phyloP scores from a whole-genome alignment of 2,329 filamentous ascomycete species.

The Colletotrichum sojae region DNA sequence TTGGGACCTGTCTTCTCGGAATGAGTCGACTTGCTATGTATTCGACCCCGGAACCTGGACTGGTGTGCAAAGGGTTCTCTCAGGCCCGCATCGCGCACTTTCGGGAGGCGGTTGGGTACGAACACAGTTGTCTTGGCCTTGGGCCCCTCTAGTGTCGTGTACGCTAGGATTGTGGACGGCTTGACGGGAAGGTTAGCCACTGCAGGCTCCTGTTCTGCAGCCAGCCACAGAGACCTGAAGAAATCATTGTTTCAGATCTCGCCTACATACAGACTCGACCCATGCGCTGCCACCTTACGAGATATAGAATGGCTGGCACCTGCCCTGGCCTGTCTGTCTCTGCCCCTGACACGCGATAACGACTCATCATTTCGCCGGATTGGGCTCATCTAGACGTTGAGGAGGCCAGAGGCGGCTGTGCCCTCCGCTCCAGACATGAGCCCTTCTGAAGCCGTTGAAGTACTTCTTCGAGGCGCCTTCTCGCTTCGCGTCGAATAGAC shows the following conservation, averaged over 20 bases:
- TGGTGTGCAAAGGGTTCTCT: conserved; percentile 10
- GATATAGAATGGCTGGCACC: conserved; percentile 14
- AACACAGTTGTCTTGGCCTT: conserved; percentile 16
- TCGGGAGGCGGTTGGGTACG: conserved; percentile 25
- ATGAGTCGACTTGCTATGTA: conserved; percentile 2
- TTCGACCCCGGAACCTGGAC: conserved; percentile 31
- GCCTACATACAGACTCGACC: conserved; percentile 24
- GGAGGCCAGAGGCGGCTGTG: not conserved
- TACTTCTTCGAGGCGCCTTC: too few species aligned
- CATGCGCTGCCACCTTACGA: conserved; percentile 24
- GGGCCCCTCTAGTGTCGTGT: too few species aligned
- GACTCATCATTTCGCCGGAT: conserved; percentile 27
- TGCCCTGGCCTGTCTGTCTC: conserved; percentile 11
- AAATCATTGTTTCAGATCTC: conserved; percentile 40
- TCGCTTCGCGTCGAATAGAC: not conserved
- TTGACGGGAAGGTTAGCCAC: conserved; percentile 37
- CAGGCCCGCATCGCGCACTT: conserved; percentile 21
- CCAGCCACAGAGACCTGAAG: conserved; percentile 33
- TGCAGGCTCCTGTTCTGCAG: conserved; percentile 33
- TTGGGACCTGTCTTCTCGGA: conserved; percentile 10
- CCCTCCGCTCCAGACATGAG: not conserved
- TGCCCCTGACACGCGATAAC: conserved; percentile 22
- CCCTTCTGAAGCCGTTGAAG: too few species aligned
- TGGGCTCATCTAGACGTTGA: conserved; percentile 20
- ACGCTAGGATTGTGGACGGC: conserved; percentile 9